phyloP scores from a whole-genome alignment of 2,329 filamentous ascomycete genomes.

The Pseudofabraea citricarpa region DNA sequence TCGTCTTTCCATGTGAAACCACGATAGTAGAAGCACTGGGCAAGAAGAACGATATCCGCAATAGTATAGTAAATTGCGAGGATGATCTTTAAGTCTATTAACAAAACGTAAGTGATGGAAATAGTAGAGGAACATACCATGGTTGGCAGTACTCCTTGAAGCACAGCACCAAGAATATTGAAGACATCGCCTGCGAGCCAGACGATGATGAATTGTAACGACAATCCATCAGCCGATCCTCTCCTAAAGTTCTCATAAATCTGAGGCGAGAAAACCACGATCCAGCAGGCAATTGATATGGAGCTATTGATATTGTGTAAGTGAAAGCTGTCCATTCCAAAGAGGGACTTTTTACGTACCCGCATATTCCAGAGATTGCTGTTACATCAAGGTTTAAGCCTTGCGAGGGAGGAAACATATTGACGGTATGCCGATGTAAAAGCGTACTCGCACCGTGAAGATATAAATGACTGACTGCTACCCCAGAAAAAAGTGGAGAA shows the following conservation, averaged over 20 bases:
- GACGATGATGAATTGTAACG: conserved; percentile 84
- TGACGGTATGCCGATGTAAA: not conserved
- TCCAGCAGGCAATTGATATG: conserved; percentile 92
- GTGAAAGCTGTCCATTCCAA: not conserved
- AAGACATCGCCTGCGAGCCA: conserved; percentile 95
- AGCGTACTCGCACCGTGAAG: not conserved
- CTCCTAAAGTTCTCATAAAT: conserved; percentile 93
- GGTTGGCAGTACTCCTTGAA: conserved; percentile 88
- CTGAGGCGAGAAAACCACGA: conserved; percentile 95
- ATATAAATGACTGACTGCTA: no score
- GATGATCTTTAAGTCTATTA: conserved; percentile 53
- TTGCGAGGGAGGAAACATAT: conserved; percentile 43
- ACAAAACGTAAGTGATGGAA: conserved; percentile 5
- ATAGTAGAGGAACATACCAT: conserved; percentile 52
- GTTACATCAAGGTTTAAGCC: conserved; percentile 73
- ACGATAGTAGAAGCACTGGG: conserved; percentile 93
- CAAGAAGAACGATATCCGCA: conserved; percentile 81
- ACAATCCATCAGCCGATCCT: conserved; percentile 80
- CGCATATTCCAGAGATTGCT: conserved; percentile 88
- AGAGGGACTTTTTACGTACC: conserved; percentile 45
- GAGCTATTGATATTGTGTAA: no score
- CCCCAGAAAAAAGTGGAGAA: conserved; percentile 1
- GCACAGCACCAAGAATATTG: conserved; percentile 87
- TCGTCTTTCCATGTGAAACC: conserved; percentile 68
- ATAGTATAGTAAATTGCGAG: conserved; percentile 92